Evolutionary conservation across 805 yeast species (phyloP), one percentile per base, ranked within the genome.

Genomic region (Pichia sporocuriosa): DNA sequence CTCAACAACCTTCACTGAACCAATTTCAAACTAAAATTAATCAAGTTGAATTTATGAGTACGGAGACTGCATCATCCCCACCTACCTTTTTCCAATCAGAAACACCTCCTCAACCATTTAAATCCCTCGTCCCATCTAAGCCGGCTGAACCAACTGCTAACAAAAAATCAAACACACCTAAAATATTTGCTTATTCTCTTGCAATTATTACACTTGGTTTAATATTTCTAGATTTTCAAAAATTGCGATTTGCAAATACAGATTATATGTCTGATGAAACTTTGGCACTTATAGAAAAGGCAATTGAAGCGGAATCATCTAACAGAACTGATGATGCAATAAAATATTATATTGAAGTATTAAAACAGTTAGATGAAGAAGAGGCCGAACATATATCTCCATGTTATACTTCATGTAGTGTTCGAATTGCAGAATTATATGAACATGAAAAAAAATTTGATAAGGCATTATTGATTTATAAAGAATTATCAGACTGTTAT

Each of bases 331-430:
- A 83, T 72, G 66, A 72, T 44, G 95, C 97, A 1, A 66, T 87
- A 43, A 70, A 72, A 40, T 65, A 70, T 48, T 90, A 86, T 61
- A 63, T 83, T 19, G 83, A 81, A 50, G 93, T 90, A 0, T 62
- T 88, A 28, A 67, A 74, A 15, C 72, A 73, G 45, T 78, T 86
- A 32, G 75, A 81, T 38, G 63, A 68, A 16, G 61, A 75, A 33
- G 69, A 67, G 0, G 55, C 81, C 54, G 73, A 75, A 46, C 71
- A 70, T 7, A 52, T 81, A 29, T 66, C 77, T 37, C 93, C 85
- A 56, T 93, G 84, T 56, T 88, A 83, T 59, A 86, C 96, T 0
- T 95, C 96, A 0, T 73, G 87, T 35, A 89, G 86, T 55, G 66
- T 88, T 59, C 84, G 88, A 54, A 67, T 84, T 28, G 95, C 83